Evolutionary conservation across 192 early-diverging fungal genomes (phyloP).

Genomic region (Umbelopsis sp.): DNA sequence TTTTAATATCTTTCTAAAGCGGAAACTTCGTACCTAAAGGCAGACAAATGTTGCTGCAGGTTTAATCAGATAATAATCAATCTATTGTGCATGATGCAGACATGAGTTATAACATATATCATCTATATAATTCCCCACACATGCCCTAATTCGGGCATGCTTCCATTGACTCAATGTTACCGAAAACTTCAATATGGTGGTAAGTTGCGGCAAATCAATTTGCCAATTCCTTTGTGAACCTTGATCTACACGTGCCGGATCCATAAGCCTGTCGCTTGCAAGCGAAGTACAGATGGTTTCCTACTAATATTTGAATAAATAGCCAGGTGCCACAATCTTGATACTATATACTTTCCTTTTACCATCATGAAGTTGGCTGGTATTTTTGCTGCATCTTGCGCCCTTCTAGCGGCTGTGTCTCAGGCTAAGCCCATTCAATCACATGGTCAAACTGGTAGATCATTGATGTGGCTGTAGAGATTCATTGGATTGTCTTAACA

Average conservation of each 20-base stretch:
- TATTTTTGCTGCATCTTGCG: constrained; percentile 1
- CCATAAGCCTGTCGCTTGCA: background rate
- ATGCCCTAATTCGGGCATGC: background rate
- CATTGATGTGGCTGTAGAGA: background rate
- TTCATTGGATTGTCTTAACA: background rate
- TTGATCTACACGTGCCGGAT: constrained; percentile 4
- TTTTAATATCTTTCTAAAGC: background rate
- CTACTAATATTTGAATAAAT: background rate
- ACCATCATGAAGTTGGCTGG: background rate
- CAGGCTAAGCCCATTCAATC: background rate
- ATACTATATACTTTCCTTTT: background rate
- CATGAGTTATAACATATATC: background rate
- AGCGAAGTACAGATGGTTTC: background rate
- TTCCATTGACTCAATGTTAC: background rate
- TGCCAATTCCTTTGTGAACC: background rate
- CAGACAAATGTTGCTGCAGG: background rate
- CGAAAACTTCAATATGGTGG: background rate
- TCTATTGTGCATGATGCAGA: background rate
- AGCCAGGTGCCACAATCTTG: background rate
- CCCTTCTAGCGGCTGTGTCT: background rate
- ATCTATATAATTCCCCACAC: background rate
- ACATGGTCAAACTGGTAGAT: background rate
- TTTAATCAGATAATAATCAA: background rate
- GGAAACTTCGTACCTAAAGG: background rate
- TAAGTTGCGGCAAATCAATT: background rate